These are phyloP conservation scores for Choanephora cucurbitarum DNA, from an alignment of 371 early-diverging fungal species.

Conservation along the genomic window DNA sequence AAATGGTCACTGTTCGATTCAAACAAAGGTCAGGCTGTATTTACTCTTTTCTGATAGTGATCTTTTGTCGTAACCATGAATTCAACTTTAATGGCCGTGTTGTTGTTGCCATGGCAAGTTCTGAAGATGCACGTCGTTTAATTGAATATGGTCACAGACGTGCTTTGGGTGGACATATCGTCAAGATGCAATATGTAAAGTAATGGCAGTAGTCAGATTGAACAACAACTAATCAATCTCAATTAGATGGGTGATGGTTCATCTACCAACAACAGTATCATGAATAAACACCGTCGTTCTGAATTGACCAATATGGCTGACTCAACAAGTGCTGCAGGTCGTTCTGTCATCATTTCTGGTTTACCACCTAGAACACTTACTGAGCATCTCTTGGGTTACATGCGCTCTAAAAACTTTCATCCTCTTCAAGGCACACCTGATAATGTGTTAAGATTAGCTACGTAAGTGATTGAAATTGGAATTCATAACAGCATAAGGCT, in stretches of 20 bases:
- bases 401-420: slow-evolving; percentile 41
- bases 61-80: slow-evolving; percentile 37
- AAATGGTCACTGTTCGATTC: slow-evolving; percentile 2
- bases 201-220: no score
- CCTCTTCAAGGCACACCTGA: slow-evolving; percentile 42
- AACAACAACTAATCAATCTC: not conserved
- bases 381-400: slow-evolving; percentile 38
- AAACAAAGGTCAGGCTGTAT: no score
- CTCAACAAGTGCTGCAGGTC: slow-evolving; percentile 36
- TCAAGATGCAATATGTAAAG: slow-evolving; percentile 41
- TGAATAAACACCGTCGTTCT: slow-evolving; percentile 26
- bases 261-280: slow-evolving; percentile 3
- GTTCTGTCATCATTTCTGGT: slow-evolving; percentile 42
- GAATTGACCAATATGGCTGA: slow-evolving; percentile 38
- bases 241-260: slow-evolving; percentile 17
- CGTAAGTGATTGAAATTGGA: slow-evolving; percentile 28
- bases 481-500: not conserved
- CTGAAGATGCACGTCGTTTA: slow-evolving; percentile 37
- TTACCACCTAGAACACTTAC: slow-evolving; percentile 28
- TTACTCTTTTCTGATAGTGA: no score
- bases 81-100: slow-evolving; percentile 43
- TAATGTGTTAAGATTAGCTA: slow-evolving; percentile 33
- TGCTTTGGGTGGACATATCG: slow-evolving; percentile 38
- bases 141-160: slow-evolving; percentile 42
- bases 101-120: slow-evolving; percentile 30